Percentiles rank a stretch among this genome's conserved stretches.
Conservation (phyloP, 2,329 filamentous ascomycete species). For the Penicillium brevicompactum region DNA sequence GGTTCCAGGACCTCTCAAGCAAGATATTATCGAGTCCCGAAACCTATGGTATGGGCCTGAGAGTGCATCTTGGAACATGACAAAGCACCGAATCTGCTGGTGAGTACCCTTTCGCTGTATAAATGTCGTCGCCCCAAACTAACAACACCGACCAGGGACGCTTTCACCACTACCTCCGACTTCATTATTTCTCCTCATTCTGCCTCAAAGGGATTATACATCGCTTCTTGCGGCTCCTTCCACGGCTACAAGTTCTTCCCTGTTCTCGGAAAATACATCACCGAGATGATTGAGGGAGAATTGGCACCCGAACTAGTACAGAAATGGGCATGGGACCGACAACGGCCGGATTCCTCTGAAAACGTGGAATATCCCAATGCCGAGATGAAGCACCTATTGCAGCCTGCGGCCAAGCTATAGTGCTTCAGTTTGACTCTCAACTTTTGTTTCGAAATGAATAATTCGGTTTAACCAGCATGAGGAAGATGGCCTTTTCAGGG, state of each 20-base stretch:
- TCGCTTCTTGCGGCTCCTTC: conserved; percentile 40
- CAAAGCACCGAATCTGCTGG: conserved; percentile 69
- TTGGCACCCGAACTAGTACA: conserved; percentile 25
- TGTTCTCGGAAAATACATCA: conserved; percentile 33
- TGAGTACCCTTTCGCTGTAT: conserved; percentile 38
- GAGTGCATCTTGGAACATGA: conserved; percentile 59
- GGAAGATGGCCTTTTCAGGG: too few species aligned
- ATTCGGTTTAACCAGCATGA: too few species aligned
- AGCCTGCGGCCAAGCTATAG: conserved; percentile 36
- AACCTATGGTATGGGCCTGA: conserved; percentile 62
- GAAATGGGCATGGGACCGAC: conserved; percentile 51
- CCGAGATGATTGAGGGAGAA: conserved; percentile 30
- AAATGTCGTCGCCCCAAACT: background rate
- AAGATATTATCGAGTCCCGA: conserved; percentile 61
- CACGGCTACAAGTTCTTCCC: conserved; percentile 35
- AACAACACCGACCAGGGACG: conserved; percentile 55
- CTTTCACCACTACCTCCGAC: conserved; percentile 61
- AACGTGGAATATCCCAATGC: conserved; percentile 60
- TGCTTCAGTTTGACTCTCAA: background rate
- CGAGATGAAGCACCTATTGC: conserved; percentile 59
- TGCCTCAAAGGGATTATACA: conserved; percentile 42
- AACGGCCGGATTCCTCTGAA: conserved; percentile 54
- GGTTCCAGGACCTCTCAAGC: conserved; percentile 56
- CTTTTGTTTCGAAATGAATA: too few species aligned
- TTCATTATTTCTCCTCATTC: conserved; percentile 52